Percentiles rank a stretch among this genome's conserved stretches.
Evolutionary conservation across 2,329 filamentous ascomycete genomes (phyloP).

Genomic region (Meredithiella fracta): DNA sequence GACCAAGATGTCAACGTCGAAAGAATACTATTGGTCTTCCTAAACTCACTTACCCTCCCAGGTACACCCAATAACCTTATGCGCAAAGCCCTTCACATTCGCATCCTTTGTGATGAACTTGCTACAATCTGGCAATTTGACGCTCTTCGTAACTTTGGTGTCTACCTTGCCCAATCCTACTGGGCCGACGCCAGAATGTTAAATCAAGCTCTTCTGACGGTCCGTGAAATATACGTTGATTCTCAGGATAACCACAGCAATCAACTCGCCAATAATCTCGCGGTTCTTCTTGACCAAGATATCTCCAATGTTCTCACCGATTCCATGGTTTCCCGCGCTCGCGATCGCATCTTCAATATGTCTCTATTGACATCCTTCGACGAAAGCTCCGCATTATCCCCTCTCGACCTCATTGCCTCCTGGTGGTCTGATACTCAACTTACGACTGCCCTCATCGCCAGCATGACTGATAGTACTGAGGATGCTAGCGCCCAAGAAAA

Average conservation of each 20-base stretch:
- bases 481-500: constrained; percentile 25
- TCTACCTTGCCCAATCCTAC: constrained; percentile 52
- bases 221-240: constrained; percentile 23
- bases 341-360: background rate
- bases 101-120: constrained; percentile 40
- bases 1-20: constrained; percentile 81
- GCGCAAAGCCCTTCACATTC: constrained; percentile 81
- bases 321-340: constrained; percentile 60
- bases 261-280: constrained; percentile 57
- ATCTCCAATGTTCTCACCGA: constrained; percentile 69
- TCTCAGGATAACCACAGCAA: constrained; percentile 40
- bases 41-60: constrained; percentile 75
- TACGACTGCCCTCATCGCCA: constrained; percentile 49
- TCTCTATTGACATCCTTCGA: constrained; percentile 60
- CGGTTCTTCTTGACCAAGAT: constrained; percentile 57
- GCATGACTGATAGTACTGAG: constrained; percentile 35
- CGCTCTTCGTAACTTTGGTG: constrained; percentile 34
- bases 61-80: constrained; percentile 70
- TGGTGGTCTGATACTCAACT: constrained; percentile 72
- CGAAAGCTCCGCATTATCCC: constrained; percentile 73
- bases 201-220: constrained; percentile 26
- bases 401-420: constrained; percentile 75
- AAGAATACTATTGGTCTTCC: constrained; percentile 66
- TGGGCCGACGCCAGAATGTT: constrained; percentile 70
- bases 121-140: background rate